Percentiles rank a stretch among this genome's conserved stretches.
Evolutionary conservation across 371 early-diverging fungal species (phyloP).

Genomic region (Actinomucor elegans): DNA sequence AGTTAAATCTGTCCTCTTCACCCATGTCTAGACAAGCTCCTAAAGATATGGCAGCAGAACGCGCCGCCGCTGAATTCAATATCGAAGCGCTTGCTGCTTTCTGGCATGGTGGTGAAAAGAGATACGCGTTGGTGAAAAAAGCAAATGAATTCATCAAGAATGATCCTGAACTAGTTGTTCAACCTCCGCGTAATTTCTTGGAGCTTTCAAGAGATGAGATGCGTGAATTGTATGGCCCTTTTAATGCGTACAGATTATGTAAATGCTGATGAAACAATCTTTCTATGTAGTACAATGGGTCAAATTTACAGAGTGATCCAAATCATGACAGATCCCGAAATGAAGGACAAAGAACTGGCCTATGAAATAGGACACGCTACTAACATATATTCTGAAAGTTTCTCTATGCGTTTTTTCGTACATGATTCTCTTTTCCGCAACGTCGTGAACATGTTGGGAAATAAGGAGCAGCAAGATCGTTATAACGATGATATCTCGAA

Average conservation of each 20-base stretch:
- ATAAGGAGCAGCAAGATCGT: constrained; percentile 52
- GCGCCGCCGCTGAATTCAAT: constrained; percentile 58
- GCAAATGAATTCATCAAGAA: constrained; percentile 54
- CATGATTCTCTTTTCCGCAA: constrained; percentile 56
- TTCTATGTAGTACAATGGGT: constrained; percentile 47
- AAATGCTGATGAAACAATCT: not conserved
- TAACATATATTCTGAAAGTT: constrained; percentile 57
- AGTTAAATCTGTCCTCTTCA: constrained; percentile 34
- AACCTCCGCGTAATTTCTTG: constrained; percentile 53
- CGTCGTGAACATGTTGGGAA: constrained; percentile 59
- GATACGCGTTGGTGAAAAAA: constrained; percentile 16
- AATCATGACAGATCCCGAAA: constrained; percentile 12
- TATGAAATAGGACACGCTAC: constrained; percentile 23
- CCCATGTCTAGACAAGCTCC: constrained; percentile 39
- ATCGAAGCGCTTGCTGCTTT: constrained; percentile 50
- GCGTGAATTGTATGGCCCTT: constrained; percentile 56
- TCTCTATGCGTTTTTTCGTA: constrained; percentile 62
- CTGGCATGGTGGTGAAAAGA: constrained; percentile 50
- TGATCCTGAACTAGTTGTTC: constrained; percentile 58
- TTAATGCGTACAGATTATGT: not conserved
- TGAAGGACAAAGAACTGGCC: constrained; percentile 8
- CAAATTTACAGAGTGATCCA: constrained; percentile 49
- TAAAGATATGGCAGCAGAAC: constrained; percentile 36
- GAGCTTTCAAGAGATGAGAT: constrained; percentile 55
- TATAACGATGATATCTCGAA: constrained; percentile 55